Evolutionary conservation across 805 yeast genomes (phyloP), one percentile per base, ranked within the genome.

Genomic region (Yarrowia alimentaria): DNA sequence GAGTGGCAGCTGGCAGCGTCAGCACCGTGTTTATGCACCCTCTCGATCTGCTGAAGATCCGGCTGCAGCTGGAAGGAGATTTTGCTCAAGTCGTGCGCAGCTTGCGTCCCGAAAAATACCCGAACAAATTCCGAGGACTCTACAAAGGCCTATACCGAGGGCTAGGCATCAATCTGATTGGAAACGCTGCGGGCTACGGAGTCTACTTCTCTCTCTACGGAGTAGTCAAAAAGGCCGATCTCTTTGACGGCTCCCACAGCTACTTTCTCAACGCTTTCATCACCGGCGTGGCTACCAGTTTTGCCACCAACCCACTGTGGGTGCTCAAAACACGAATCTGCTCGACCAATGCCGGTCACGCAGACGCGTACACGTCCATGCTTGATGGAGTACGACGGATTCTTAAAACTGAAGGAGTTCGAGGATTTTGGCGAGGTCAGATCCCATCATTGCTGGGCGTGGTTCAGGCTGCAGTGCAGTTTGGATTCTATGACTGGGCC

Each of bases 251-350:
- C 1, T 43, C 51, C 6, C 51, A 47, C 51, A 71, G 74, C 54
- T 79, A 79, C 64, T 59, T 83, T 21, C 50, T 68, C 3, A 68
- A 83, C 40, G 85, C 89, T 2, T 74, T 80, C 40, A 56, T 73
- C 1, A 89, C 97, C 0, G 99, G 99, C 0, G 61, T 80, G 31
- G 60, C 80, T 5, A 87, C 96, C 0, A 77, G 94, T 1, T 51
- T 87, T 0, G 32, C 85, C 12, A 90, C 99, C 1, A 93, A 89
- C 62, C 99, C 99, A 1, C 76, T 91, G 9, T 91, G 99, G 99
- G 96, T 93, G 1, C 64, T 93, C 14, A 93, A 93, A 65, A 93
- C 99, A 0, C 73, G 98, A 55, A 83, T 91, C 57, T 73, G 90
- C 60, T 80, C 89, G 14, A 76, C 78, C 1, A 60, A 64, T 11